A percentile compares a stretch with the other conserved stretches of the same genome.
These are phyloP conservation scores for Dictyostelium brefeldianum DNA, from an alignment of 78 protist genomes.

Conservation along the genomic window DNA sequence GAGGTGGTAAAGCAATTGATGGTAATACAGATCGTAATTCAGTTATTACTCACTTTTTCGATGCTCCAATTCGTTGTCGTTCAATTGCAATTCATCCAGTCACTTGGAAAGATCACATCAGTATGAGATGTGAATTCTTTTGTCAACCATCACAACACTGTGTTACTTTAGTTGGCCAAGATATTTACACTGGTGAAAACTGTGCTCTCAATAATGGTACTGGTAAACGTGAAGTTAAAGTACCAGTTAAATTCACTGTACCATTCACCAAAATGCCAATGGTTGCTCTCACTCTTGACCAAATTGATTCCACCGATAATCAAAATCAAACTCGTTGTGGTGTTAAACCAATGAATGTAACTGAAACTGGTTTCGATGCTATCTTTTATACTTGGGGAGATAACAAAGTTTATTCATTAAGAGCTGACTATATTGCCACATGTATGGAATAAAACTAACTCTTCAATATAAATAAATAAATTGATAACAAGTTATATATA, in stretches of 20 bases:
- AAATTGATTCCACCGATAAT: not conserved
- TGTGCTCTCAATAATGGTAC: slow-evolving; percentile 21
- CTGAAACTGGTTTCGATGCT: slow-evolving; percentile 20
- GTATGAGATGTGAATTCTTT: slow-evolving; percentile 35
- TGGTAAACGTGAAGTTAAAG: slow-evolving; percentile 5
- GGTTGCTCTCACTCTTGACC: slow-evolving; percentile 1
- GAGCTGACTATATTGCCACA: slow-evolving; percentile 37
- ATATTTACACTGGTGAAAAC: slow-evolving; percentile 13
- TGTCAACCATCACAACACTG: slow-evolving; percentile 5
- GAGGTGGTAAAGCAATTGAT: not conserved
- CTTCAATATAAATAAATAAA: too few relatives aligned
- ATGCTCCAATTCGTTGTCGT: slow-evolving; percentile 31
- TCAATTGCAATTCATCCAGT: slow-evolving; percentile 50
- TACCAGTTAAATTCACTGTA: slow-evolving; percentile 9
- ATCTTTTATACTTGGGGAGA: slow-evolving; percentile 31
- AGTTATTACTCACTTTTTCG: not conserved
- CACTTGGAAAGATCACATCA: slow-evolving; percentile 21
- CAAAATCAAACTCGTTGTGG: slow-evolving; percentile 4
- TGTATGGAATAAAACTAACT: not conserved
- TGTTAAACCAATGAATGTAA: slow-evolving; percentile 9
- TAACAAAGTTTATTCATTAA: not conserved
- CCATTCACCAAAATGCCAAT: not conserved
- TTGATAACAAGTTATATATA: too few relatives aligned
- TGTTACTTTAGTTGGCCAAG: not conserved
- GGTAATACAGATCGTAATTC: slow-evolving; percentile 17